phyloP scores from a whole-genome alignment of 2,329 filamentous ascomycete genomes.

The Paraphaeosphaeria minitans region DNA sequence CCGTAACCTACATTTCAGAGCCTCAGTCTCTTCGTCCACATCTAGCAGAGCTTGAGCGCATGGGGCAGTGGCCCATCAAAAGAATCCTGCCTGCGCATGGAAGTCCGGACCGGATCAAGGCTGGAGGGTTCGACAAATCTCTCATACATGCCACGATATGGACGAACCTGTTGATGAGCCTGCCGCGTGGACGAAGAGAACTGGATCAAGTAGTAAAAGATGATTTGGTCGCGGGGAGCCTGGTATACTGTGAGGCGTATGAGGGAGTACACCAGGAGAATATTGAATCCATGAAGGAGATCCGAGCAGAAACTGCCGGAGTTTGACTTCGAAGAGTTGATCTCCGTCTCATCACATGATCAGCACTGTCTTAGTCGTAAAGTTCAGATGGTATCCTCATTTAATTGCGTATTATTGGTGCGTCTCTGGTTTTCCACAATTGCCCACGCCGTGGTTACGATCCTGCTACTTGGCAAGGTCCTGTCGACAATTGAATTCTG shows the following conservation, averaged over 20 bases:
- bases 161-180: constrained; percentile 13
- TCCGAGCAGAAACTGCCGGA: background rate
- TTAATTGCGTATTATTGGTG: no score
- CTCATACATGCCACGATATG: constrained; percentile 17
- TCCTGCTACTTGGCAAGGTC: no score
- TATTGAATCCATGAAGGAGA: constrained; percentile 13
- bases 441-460: no score
- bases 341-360: background rate
- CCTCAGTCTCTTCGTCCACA: constrained; percentile 7
- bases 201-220: constrained; percentile 14
- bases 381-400: background rate
- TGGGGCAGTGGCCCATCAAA: constrained; percentile 12
- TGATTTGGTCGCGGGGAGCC: constrained; percentile 11
- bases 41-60: constrained; percentile 13
- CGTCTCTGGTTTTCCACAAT: no score
- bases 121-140: constrained; percentile 11
- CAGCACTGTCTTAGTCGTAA: background rate
- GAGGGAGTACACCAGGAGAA: constrained; percentile 18
- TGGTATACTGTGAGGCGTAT: constrained; percentile 16
- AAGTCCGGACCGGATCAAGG: constrained; percentile 13
- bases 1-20: constrained; percentile 16
- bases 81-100: constrained; percentile 18
- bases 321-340: background rate
- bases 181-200: constrained; percentile 11
- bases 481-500: no score